These are phyloP conservation scores for Hyphodiscus sp. DNA, from an alignment of 2,329 filamentous ascomycete species.

Conservation along the genomic window DNA sequence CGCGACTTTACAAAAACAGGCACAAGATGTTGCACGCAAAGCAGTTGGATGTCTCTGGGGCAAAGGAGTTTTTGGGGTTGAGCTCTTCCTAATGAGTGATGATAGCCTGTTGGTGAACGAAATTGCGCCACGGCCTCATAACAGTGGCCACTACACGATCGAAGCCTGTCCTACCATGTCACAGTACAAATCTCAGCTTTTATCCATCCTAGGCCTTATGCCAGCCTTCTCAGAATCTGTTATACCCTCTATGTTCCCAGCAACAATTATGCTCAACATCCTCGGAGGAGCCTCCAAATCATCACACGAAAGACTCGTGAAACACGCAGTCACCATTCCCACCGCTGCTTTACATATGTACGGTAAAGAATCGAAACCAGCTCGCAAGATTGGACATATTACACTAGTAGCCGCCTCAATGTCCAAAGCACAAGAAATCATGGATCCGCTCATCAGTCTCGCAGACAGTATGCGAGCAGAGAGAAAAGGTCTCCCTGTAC, in stretches of 20 bases:
- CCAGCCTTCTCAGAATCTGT: slow-evolving; percentile 20
- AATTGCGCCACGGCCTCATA: slow-evolving; percentile 26
- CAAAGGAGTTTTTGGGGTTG: slow-evolving; percentile 90
- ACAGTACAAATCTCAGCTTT: slow-evolving; percentile 79
- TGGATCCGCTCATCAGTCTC: slow-evolving; percentile 62
- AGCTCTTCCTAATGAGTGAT: slow-evolving; percentile 82
- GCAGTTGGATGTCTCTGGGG: slow-evolving; percentile 78
- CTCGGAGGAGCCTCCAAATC: slow-evolving; percentile 61
- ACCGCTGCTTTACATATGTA: slow-evolving; percentile 75
- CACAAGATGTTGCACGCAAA: slow-evolving; percentile 69
- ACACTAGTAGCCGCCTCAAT: slow-evolving; percentile 69
- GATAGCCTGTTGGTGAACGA: slow-evolving; percentile 60
- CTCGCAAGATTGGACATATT: slow-evolving; percentile 92
- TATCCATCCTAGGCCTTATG: slow-evolving; percentile 64
- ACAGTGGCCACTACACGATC: slow-evolving; percentile 88
- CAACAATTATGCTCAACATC: slow-evolving; percentile 74
- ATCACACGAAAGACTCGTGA: slow-evolving; percentile 52
- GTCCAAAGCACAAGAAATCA: slow-evolving; percentile 58
- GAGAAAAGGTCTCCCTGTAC: slow-evolving; percentile 35
- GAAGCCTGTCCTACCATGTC: slow-evolving; percentile 81
- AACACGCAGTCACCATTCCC: slow-evolving; percentile 49
- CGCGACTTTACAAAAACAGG: slow-evolving; percentile 51
- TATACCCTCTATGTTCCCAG: slow-evolving; percentile 33
- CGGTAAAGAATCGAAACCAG: slow-evolving; percentile 80
- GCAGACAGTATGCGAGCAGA: slow-evolving; percentile 54